Conservation (phyloP, 352 stramenopile genomes). For the Phytopythium aichiense region DNA sequence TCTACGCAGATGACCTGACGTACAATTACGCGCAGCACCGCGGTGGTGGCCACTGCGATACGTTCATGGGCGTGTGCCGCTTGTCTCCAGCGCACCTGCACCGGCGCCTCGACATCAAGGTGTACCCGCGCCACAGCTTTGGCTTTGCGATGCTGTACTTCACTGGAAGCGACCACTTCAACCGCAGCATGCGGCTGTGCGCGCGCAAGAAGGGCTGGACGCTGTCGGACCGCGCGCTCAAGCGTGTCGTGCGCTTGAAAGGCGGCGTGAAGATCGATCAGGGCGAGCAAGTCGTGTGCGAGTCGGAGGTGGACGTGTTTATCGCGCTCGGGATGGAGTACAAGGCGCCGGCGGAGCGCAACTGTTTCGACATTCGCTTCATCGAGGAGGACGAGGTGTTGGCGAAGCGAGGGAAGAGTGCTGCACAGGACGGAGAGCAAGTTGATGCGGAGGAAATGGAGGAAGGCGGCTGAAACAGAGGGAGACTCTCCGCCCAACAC, state of each 20-base stretch:
- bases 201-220: slow-evolving; percentile 78
- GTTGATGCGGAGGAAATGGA: background rate
- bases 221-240: slow-evolving; percentile 65
- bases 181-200: slow-evolving; percentile 80
- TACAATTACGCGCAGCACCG: slow-evolving; percentile 54
- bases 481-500: background rate
- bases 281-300: slow-evolving; percentile 69
- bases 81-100: slow-evolving; percentile 33
- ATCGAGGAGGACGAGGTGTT: slow-evolving; percentile 70
- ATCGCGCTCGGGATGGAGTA: slow-evolving; percentile 82
- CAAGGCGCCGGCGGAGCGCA: slow-evolving; percentile 72
- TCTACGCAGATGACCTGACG: slow-evolving; percentile 54
- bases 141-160: slow-evolving; percentile 89
- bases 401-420: slow-evolving; percentile 24
- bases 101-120: slow-evolving; percentile 83
- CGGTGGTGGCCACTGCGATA: slow-evolving; percentile 45
- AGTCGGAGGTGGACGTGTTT: slow-evolving; percentile 81
- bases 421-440: background rate
- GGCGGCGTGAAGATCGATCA: slow-evolving; percentile 60
- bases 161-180: slow-evolving; percentile 90
- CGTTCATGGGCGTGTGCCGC: slow-evolving; percentile 86
- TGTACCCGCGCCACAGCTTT: slow-evolving; percentile 78
- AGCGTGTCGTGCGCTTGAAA: slow-evolving; percentile 41
- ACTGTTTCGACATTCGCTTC: slow-evolving; percentile 82
- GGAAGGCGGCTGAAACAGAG: background rate